phyloP scores from a whole-genome alignment of 225 moss, liverwort and hornwort species.

The Physcomitrellopsis africana region DNA sequence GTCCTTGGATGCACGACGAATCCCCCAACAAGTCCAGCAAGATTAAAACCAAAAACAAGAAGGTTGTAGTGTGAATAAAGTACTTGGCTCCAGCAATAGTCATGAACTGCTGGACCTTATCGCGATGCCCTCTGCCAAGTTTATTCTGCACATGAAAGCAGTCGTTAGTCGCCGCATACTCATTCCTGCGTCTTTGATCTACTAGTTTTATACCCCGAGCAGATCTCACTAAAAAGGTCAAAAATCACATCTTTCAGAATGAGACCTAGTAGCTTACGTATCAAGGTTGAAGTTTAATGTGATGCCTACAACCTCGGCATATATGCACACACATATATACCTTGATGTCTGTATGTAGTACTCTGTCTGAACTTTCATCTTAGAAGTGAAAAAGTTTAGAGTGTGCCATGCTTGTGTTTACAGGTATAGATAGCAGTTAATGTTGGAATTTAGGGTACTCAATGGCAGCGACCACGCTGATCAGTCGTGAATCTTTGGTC shows the following conservation, averaged over 20 bases:
- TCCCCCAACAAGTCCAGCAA: constrained; percentile 3
- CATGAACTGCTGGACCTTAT: constrained; percentile 93
- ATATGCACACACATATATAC: too few relatives aligned
- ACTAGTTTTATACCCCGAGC: neutral
- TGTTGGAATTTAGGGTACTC: constrained; percentile 3
- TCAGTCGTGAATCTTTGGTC: neutral
- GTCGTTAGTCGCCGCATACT: neutral
- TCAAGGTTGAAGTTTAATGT: too few relatives aligned
- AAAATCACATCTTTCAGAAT: neutral
- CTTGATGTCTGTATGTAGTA: too few relatives aligned
- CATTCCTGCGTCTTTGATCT: constrained; percentile 14
- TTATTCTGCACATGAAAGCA: constrained; percentile 70
- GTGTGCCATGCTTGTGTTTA: too few relatives aligned
- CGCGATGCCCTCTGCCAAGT: constrained; percentile 84
- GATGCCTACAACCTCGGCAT: too few relatives aligned
- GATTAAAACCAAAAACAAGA: constrained; percentile 1
- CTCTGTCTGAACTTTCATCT: too few relatives aligned
- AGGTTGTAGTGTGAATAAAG: constrained; percentile 4
- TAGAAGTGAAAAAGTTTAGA: too few relatives aligned
- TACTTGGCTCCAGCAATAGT: constrained; percentile 88
- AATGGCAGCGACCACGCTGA: neutral
- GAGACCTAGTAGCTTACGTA: too few relatives aligned
- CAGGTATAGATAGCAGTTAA: too few relatives aligned
- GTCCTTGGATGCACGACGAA: neutral
- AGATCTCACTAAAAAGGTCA: neutral